Conservation (phyloP, 2,329 filamentous ascomycete genomes). For the Aspergillus niger region DNA sequence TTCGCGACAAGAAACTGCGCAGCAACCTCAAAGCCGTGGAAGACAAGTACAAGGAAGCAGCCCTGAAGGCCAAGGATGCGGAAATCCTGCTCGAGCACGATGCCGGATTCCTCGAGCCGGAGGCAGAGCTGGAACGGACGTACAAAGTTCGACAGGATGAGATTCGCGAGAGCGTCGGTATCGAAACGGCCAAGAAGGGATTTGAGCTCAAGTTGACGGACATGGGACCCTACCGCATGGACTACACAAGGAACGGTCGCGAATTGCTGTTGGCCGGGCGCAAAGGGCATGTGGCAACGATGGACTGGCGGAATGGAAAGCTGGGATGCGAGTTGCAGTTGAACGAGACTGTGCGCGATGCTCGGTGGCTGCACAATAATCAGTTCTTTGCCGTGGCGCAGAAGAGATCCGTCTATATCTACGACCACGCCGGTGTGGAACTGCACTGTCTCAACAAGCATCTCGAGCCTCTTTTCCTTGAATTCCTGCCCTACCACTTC, state of each 20-base stretch:
- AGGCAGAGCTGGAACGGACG: conserved; percentile 84
- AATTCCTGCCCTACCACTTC: conserved; percentile 96
- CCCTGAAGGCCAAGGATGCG: conserved; percentile 81
- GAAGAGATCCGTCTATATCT: conserved; percentile 96
- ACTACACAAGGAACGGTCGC: conserved; percentile 87
- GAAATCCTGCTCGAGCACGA: conserved; percentile 91
- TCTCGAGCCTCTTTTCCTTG: conserved; percentile 86
- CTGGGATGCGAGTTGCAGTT: conserved; percentile 89
- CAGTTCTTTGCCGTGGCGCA: conserved; percentile 92
- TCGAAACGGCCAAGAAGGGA: conserved; percentile 87
- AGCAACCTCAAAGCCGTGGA: conserved; percentile 78
- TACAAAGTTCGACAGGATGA: conserved; percentile 92
- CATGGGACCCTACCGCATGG: conserved; percentile 82
- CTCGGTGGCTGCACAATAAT: conserved; percentile 91
- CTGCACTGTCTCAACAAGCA: conserved; percentile 89
- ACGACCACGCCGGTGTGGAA: conserved; percentile 87
- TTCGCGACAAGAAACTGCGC: conserved; percentile 89
- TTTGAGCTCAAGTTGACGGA: conserved; percentile 84
- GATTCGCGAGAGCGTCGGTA: conserved; percentile 70
- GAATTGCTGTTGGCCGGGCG: conserved; percentile 82
- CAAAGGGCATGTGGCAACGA: conserved; percentile 92
- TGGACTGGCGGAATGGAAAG: conserved; percentile 94
- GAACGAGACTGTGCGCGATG: conserved; percentile 85
- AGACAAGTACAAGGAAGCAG: conserved; percentile 76
- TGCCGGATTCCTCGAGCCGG: conserved; percentile 81